Percentiles rank a stretch among this genome's conserved stretches.
Conservation (phyloP, 2,329 filamentous ascomycete species). For the Talaromyces albobiverticillius region DNA sequence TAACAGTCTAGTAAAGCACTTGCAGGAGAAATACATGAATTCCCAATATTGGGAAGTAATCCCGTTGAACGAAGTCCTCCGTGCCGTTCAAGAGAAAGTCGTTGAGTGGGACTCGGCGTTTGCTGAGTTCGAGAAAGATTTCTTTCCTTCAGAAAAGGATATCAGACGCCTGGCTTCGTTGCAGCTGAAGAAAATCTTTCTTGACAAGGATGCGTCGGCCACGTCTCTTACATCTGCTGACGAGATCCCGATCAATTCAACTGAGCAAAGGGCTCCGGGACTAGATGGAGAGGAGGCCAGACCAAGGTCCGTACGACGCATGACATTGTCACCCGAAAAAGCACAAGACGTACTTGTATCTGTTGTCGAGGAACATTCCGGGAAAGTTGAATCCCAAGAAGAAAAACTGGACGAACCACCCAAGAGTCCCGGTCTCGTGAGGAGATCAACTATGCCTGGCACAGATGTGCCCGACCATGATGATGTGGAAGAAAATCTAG, state of each 20-base stretch:
- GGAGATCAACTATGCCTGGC: constrained; percentile 18
- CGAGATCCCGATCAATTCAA: constrained; percentile 52
- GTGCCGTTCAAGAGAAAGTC: constrained; percentile 88
- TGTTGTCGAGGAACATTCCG: constrained; percentile 62
- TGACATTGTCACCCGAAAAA: constrained; percentile 58
- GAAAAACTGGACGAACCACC: constrained; percentile 21
- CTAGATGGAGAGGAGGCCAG: constrained; percentile 27
- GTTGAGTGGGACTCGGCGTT: constrained; percentile 92
- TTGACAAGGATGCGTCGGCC: constrained; percentile 77
- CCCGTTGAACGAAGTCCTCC: constrained; percentile 82
- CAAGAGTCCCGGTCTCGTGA: constrained; percentile 13
- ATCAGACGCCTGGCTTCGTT: constrained; percentile 87
- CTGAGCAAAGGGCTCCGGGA: constrained; percentile 31
- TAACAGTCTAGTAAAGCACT: constrained; percentile 65
- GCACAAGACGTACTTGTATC: constrained; percentile 62
- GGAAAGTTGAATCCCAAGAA: constrained; percentile 31
- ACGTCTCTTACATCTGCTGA: constrained; percentile 71
- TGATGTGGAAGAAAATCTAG: constrained; percentile 56
- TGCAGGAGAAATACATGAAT: constrained; percentile 87
- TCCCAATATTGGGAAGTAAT: constrained; percentile 97
- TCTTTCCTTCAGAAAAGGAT: constrained; percentile 92
- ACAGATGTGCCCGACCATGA: constrained; percentile 39
- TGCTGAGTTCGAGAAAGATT: constrained; percentile 85
- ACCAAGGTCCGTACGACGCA: constrained; percentile 34
- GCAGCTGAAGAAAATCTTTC: constrained; percentile 91